Conservation (phyloP, 2,329 filamentous ascomycete genomes). For the Penicillium thymicola region DNA sequence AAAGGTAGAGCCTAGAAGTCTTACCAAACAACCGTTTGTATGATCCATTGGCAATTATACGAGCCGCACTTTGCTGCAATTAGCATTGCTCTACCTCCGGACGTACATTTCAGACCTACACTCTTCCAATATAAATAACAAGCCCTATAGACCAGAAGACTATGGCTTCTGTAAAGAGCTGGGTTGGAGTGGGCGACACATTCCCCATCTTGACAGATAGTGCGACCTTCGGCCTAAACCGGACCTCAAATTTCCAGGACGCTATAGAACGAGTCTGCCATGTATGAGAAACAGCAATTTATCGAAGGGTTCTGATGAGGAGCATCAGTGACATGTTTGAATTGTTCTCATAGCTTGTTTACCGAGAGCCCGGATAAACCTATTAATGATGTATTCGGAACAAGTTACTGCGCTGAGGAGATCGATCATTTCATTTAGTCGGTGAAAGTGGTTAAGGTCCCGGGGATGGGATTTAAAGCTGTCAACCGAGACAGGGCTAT, state of each 20-base stretch:
- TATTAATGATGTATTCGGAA: neutral
- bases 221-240: neutral
- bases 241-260: neutral
- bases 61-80: slow-evolving; percentile 20
- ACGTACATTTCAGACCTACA: slow-evolving; percentile 20
- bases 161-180: slow-evolving; percentile 29
- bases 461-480: neutral
- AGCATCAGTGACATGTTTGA: neutral
- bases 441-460: slow-evolving; percentile 8
- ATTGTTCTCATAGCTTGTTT: neutral
- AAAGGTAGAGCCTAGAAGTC: neutral
- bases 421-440: slow-evolving; percentile 3
- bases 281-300: neutral
- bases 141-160: slow-evolving; percentile 32
- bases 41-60: slow-evolving; percentile 28
- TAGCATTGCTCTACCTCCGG: neutral
- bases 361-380: neutral
- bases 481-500: slow-evolving; percentile 7
- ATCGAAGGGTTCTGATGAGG: neutral
- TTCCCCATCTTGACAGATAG: slow-evolving; percentile 26
- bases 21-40: slow-evolving; percentile 30
- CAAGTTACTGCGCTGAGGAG: neutral
- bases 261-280: neutral
- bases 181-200: slow-evolving; percentile 28
- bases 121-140: slow-evolving; percentile 28